Percentiles rank a stretch among this genome's conserved stretches.
phyloP scores from a whole-genome alignment of 768 basidiomycete genomes.

The Dictyophora rubrovolvata region DNA sequence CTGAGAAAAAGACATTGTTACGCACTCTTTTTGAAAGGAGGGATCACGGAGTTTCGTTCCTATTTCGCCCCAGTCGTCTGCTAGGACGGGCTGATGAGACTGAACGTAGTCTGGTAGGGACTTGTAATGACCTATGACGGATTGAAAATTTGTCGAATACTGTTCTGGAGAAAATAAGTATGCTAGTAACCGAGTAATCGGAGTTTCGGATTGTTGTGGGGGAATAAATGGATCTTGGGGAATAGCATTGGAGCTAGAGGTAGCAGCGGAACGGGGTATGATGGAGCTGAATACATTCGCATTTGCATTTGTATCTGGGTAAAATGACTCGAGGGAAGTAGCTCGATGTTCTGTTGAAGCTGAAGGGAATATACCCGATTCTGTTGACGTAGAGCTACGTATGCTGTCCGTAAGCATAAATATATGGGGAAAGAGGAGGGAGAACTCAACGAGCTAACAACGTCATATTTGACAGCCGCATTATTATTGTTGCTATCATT shows the following conservation, averaged over 20 bases:
- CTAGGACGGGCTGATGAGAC: constrained; percentile 16
- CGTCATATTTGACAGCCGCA: constrained; percentile 12
- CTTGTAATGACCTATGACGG: constrained; percentile 5
- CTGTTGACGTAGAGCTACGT: background rate
- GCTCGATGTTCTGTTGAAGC: background rate
- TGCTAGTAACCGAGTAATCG: constrained; percentile 55
- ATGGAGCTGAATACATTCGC: background rate
- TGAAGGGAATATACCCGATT: too few species aligned
- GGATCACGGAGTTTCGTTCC: constrained; percentile 66
- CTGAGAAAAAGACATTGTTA: constrained; percentile 20
- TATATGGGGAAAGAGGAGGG: background rate
- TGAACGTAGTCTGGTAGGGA: constrained; percentile 23
- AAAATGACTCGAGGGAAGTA: background rate
- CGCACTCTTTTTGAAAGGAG: constrained; percentile 73
- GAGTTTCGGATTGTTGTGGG: constrained; percentile 31
- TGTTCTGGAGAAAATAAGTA: constrained; percentile 50
- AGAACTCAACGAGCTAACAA: constrained; percentile 3
- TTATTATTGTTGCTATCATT: constrained; percentile 19
- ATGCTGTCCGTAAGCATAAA: background rate
- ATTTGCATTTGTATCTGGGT: background rate
- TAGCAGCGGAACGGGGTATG: background rate
- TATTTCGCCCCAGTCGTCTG: constrained; percentile 65
- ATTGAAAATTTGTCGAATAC: background rate
- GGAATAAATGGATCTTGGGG: background rate
- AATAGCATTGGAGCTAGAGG: background rate